A percentile compares a stretch with the other conserved stretches of the same genome.
Conservation (phyloP, 2,329 filamentous ascomycete species). For the Scedosporium aurantiacum region DNA sequence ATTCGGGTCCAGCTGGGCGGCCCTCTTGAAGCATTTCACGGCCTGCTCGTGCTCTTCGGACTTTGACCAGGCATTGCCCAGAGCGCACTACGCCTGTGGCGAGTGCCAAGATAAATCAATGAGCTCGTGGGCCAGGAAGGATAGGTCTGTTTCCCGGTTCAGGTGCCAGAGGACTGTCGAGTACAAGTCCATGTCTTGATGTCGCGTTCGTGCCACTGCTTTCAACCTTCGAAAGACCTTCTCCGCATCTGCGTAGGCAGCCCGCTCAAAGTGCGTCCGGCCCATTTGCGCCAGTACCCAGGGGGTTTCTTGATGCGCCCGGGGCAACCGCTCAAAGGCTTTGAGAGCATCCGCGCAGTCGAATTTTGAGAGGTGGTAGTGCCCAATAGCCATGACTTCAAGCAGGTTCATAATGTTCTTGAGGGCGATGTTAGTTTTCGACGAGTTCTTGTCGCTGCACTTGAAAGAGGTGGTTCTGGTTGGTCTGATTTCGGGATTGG, state of each 20-base stretch:
- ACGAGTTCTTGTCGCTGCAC: background rate
- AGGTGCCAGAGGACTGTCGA: slow-evolving; percentile 98
- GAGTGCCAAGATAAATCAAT: slow-evolving; percentile 80
- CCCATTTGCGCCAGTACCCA: slow-evolving; percentile 91
- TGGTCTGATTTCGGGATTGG: background rate
- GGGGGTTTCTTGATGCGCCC: slow-evolving; percentile 73
- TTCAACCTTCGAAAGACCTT: slow-evolving; percentile 74
- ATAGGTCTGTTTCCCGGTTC: slow-evolving; percentile 82
- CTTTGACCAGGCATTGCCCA: slow-evolving; percentile 91
- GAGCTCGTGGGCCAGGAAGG: slow-evolving; percentile 83
- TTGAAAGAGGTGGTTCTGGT: background rate
- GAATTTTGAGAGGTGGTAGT: slow-evolving; percentile 68
- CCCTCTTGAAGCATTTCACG: slow-evolving; percentile 84
- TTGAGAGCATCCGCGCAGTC: slow-evolving; percentile 68
- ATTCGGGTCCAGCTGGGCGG: slow-evolving; percentile 77
- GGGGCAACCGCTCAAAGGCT: slow-evolving; percentile 58
- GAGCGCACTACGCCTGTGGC: slow-evolving; percentile 88
- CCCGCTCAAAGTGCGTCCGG: slow-evolving; percentile 83
- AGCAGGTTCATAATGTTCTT: slow-evolving; percentile 69
- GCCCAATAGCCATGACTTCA: slow-evolving; percentile 70
- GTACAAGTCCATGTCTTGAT: slow-evolving; percentile 96
- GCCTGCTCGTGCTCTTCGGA: slow-evolving; percentile 91
- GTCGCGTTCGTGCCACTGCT: slow-evolving; percentile 65
- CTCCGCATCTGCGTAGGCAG: slow-evolving; percentile 75
- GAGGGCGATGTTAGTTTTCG: slow-evolving; percentile 46